Conservation (phyloP, 2,329 filamentous ascomycete species). For the Diaporthe velutina region DNA sequence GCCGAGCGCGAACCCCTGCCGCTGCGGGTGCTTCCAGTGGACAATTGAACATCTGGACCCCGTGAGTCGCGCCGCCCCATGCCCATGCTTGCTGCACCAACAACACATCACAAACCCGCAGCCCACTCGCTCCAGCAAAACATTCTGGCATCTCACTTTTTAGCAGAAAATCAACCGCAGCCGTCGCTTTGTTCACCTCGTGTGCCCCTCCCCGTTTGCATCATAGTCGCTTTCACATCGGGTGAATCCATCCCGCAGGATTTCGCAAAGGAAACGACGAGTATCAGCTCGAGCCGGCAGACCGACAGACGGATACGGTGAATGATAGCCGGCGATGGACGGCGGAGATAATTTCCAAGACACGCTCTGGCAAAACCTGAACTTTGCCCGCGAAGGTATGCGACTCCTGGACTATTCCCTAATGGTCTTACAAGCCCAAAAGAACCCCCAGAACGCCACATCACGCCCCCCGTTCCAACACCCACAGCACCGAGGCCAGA, state of each 20-base stretch:
- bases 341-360: conserved; percentile 33
- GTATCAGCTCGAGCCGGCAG: not conserved
- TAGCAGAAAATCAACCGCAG: not conserved
- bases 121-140: not conserved
- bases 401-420: too few relatives aligned
- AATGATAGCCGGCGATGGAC: conserved; percentile 31
- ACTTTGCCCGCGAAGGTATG: conserved; percentile 37
- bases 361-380: conserved; percentile 35
- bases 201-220: not conserved
- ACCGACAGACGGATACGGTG: not conserved
- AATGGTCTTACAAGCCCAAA: not conserved
- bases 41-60: conserved; percentile 16
- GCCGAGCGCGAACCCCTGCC: conserved; percentile 9
- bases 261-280: not conserved
- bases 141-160: conserved; percentile 1
- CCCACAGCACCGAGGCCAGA: not conserved
- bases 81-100: not conserved
- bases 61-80: conserved; percentile 13
- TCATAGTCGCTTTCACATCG: not conserved
- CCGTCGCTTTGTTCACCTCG: not conserved
- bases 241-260: not conserved
- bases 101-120: conserved; percentile 11
- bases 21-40: not conserved
- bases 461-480: not conserved
- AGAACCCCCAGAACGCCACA: not conserved